Evolutionary conservation across 306 rosid genomes (phyloP), one percentile per base, ranked within the genome.

Genomic region (Parietaria judaica): DNA sequence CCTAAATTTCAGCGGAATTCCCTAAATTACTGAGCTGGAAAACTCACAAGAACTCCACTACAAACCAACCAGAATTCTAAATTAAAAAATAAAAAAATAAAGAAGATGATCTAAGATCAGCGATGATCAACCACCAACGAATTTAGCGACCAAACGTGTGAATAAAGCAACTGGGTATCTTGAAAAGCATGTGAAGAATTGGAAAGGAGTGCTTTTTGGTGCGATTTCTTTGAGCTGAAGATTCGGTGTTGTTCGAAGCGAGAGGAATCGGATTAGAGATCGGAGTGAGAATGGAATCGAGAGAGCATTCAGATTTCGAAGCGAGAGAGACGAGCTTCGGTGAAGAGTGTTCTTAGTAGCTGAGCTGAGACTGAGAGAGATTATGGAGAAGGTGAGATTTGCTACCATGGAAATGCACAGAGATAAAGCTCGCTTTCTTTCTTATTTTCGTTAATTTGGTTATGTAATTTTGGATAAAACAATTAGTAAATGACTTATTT

Each of bases 11-110:
- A 67, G 66, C 66, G 75, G 76, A 80, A 65, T 82, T 71, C 53
- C 72, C 83, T 58, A 80, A 82, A 57, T 12, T 15, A 15, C 36
- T 83, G 56, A 68, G 85, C 84, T 51, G 86, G 78, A 67, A 64
- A 76, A 57, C 6, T 70, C 62, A 73, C 11, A 71, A 69, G 64
- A 16, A 9, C 17, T 39, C 15, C 51, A 36, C 48, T 47, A 23
- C 31, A n/a, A n/a, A n/a, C n/a, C n/a, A n/a, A n/a, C n/a, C n/a
- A n/a, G n/a, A n/a, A n/a, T n/a, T n/a, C n/a, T n/a, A 75, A 66
- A 36, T 57, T 5, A 2, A 0, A 35, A 23, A 23, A 56, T 11
- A 31, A 31, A 5, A 55, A 55, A 15, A 11, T 11, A n/a, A 49
- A 68, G 60, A 59, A 66, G 60, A 72, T 78, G 78, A 80, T 58